Conservation (phyloP, 306 rosid genomes). For the apple (Malus domestica) region ASM211411v1 NC_041800.1:27596733-27597232, state of each 20-base stretch:
- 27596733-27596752: slow-evolving; percentile 24
- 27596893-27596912: neutral
- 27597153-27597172: neutral
- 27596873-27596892: neutral
- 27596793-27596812: slow-evolving; percentile 16
- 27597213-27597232: too few species aligned
- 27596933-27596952: neutral
- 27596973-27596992: neutral
- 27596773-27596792: slow-evolving; percentile 25
- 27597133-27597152: slow-evolving; percentile 28
- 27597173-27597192: neutral
- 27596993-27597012: neutral
- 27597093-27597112: slow-evolving; percentile 22
- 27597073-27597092: slow-evolving; percentile 21
- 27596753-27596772: slow-evolving; percentile 5
- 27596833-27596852: slow-evolving; percentile 14
- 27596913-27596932: neutral
- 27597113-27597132: slow-evolving; percentile 24
- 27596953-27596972: neutral
- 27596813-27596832: slow-evolving; percentile 39
- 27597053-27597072: slow-evolving; percentile 17
- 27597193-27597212: neutral
- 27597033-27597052: slow-evolving; percentile 11
- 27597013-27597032: neutral
- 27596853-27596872: neutral